Base-by-base conservation (phyloP, 495 filamentous ascomycete species). In the Neurospora intermedia region DNA sequence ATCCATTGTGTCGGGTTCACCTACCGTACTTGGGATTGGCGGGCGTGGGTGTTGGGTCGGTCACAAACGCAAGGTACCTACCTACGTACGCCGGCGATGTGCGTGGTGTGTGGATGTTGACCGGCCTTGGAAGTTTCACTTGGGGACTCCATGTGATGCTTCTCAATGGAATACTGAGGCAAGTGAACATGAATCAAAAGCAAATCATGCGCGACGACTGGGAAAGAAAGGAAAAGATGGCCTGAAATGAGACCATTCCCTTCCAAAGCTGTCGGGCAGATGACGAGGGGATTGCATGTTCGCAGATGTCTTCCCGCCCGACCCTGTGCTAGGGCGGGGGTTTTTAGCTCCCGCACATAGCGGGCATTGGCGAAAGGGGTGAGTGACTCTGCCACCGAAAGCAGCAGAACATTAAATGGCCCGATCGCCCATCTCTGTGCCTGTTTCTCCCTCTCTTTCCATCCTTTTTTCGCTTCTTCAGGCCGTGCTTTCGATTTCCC, bases 371-470 rank as follows among this genome's bases (percentile, higher is more conserved):
- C 45, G 42, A 31, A 62, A 62, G 54, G 54, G 54, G 54, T 35
- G 78, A 80, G 54, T 35, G 78, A 80, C 78, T 80, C 78, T 72
- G 74, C 70, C 79, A 77, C 78, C 80, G 78, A 74, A 78, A 76
- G 74, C 74, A 79, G 74, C 77, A 76, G 75, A 62, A 80, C 78
- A 78, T 81, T 77, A 82, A 81, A 83, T 80, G 77, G 77, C 78
- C 80, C 82, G 79, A 81, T 82, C 81, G 73, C 79, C 83, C 83
- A 78, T 82, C 79, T 80, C 75, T 79, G 74, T 76, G 70, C 71
- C 74, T 74, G 77, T 77, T 75, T 76, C 77, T 77, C 72, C 80
- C 40, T 74, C 74, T 80, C 81, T 75, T 80, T 73, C 74, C 72
- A 75, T 71, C 74, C 76, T 74, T 78, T 41, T 73, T 2, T 75